Conservation (phyloP, 441 rosid genomes). For the Flueggea neowawraea region DNA sequence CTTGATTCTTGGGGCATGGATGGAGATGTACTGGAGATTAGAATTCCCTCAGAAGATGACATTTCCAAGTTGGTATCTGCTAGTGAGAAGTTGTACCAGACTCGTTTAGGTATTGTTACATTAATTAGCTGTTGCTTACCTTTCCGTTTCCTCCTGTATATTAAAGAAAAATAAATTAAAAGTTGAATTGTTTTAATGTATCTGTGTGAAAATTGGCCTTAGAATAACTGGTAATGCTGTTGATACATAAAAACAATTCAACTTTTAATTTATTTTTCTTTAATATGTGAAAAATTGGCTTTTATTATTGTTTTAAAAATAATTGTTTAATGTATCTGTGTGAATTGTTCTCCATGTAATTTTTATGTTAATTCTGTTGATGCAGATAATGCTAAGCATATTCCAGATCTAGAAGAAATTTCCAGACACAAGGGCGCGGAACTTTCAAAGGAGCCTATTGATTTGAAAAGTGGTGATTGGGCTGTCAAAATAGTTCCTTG, state of each 20-base stretch:
- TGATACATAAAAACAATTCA: no score
- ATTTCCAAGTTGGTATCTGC: slow-evolving; percentile 39
- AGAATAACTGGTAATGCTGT: no score
- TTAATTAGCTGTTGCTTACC: neutral
- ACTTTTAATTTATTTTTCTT: no score
- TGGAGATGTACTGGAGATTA: slow-evolving; percentile 68
- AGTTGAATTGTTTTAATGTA: no score
- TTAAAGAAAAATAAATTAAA: no score
- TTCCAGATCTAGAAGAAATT: slow-evolving; percentile 57
- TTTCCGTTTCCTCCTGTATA: neutral
- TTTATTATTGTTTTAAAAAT: no score
- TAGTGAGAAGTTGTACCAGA: slow-evolving; percentile 45
- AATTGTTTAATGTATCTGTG: no score
- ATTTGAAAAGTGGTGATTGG: slow-evolving; percentile 76
- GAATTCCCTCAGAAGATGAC: slow-evolving; percentile 55
- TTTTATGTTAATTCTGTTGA: neutral
- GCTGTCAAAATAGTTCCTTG: slow-evolving; percentile 76
- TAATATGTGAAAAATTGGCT: no score
- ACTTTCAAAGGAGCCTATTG: slow-evolving; percentile 61
- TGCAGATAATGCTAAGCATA: slow-evolving; percentile 58
- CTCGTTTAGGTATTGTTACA: slow-evolving; percentile 53
- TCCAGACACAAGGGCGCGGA: slow-evolving; percentile 63
- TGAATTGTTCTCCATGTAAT: no score
- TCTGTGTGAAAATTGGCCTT: no score
- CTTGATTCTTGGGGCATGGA: slow-evolving; percentile 87